Conservation (phyloP, 2,329 filamentous ascomycete genomes). For the Tolypocladium sp. region DNA sequence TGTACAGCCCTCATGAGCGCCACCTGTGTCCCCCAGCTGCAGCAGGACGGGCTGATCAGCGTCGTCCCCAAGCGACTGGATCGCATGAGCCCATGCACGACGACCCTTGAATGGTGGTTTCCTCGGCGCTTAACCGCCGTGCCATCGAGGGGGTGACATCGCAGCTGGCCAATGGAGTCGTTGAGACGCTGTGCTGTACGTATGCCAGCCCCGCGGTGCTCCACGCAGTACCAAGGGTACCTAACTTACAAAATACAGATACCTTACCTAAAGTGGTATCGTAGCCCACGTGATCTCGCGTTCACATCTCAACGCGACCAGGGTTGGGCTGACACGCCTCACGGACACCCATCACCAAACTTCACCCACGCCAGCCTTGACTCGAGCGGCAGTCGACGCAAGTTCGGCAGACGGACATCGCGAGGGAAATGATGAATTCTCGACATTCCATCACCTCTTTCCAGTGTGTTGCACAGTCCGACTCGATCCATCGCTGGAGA, state of each 20-base stretch:
- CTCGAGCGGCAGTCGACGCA: not conserved
- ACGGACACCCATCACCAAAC: not conserved
- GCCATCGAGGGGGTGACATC: not conserved
- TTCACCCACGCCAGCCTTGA: not conserved
- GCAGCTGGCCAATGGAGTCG: not conserved
- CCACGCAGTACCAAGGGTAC: too few relatives aligned
- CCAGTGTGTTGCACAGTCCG: not conserved
- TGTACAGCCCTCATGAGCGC: constrained; percentile 7
- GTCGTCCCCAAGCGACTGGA: not conserved
- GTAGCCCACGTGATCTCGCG: constrained; percentile 5
- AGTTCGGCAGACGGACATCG: not conserved
- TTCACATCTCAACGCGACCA: not conserved
- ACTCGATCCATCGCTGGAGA: not conserved
- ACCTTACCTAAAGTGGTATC: not conserved
- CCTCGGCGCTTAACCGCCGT: not conserved
- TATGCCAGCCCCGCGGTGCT: too few relatives aligned
- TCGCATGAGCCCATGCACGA: not conserved
- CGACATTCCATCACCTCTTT: not conserved
- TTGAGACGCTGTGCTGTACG: not conserved
- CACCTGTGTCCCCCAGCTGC: not conserved
- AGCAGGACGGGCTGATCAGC: not conserved
- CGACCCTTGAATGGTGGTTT: not conserved
- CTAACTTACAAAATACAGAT: too few relatives aligned
- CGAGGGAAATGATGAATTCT: not conserved
- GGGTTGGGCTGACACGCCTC: not conserved